Evolutionary conservation across 2,329 filamentous ascomycete genomes (phyloP), one percentile per base, ranked within the genome.

Genomic region (Salinomyces thailandicus): DNA sequence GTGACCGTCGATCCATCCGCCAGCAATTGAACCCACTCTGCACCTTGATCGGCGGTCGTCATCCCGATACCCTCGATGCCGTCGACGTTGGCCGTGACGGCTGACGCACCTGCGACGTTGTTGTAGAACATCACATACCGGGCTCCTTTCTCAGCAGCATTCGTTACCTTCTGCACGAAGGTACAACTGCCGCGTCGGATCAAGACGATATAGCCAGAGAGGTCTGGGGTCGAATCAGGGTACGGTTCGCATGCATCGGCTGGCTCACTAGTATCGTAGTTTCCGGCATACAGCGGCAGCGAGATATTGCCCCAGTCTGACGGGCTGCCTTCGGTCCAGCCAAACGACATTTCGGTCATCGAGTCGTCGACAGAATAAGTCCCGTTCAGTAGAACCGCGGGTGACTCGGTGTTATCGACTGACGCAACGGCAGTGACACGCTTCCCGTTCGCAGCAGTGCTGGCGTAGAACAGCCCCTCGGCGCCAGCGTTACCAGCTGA

Each of bases 71-170:
- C 47, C 5, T 40, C 20, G 14, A 49, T 39, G 12, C 38, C 45
- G 5, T 42, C 34, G 5, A 47, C 44, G 8, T 31, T 37, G 15
- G 44, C 44, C 9, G 39, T 38, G 33, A 45, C 42, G 12, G 44
- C 37, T 26, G 42, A 36, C 14, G 42, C 33, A 5, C 44, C 44
- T 17, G 43, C 34, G 19, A 39, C 42, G 33, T 49, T 74, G 62
- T 79, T 79, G 57, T 79, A 80, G 48, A 77, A 61, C 45, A 81
- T 57, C 36, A 81, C 56, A 44, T 78, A 77, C 50, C 71, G 68
- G 33, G 73, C 77, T 8, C 77, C 77, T 33, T 64, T 64, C 5
- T 62, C 64, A 2, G 61, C 67, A 4, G 71, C 70, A 39, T 75
- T 72, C 27, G 59, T 50, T 2, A 66, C 67, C 60, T 80, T 79